Base-by-base conservation (phyloP, 2,329 filamentous ascomycete species). In the Trichoderma koningiopsis region DNA sequence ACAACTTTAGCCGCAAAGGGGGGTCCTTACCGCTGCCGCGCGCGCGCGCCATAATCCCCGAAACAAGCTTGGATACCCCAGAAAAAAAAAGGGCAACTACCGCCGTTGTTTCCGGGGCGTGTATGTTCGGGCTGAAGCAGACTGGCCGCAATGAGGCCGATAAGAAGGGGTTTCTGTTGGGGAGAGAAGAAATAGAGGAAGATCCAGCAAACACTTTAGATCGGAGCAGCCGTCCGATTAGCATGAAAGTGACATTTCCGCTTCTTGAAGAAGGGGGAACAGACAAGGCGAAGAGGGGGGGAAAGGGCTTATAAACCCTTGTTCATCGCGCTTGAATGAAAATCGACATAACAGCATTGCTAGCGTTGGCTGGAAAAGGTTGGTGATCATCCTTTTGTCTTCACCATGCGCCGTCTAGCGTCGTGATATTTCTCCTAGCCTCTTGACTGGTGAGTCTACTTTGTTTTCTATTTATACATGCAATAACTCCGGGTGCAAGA, bases 1-100 rank as follows among this genome's bases (percentile, higher is more conserved):
- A 33, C n/a, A 43, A 29, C 52, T n/a, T 43, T 56, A 49, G 40
- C 27, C 55, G 10, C 4, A 37, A 33, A 49, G 62, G 52, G 62
- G 52, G 53, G 27, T 47, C 16, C n/a, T 57, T 57, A 40, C 43
- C 62, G 62, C 53, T 49, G 62, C 52, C 62, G 59, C 59, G 61
- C 35, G 59, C 59, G 61, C 35, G 49, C 27, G 61, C n/a, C 11
- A 56, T 56, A 40, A 49, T 35, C 37, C 53, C 53, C 62, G 24
- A 58, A 49, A 24, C 53, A 31, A n/a, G 22, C 53, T 43, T 66
- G 52, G 31, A 57, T 66, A 66, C 62, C 62, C 62, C 62, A 57
- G 62, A 57, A 37, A 29, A 55, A 29, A 27, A 5, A 43, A 40
- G 11, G 24, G 31, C 53, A 31, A 58, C n/a, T 58, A n/a, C 55